phyloP scores from a whole-genome alignment of 129 eudicot species.

The Saussurea involucrata region DNA sequence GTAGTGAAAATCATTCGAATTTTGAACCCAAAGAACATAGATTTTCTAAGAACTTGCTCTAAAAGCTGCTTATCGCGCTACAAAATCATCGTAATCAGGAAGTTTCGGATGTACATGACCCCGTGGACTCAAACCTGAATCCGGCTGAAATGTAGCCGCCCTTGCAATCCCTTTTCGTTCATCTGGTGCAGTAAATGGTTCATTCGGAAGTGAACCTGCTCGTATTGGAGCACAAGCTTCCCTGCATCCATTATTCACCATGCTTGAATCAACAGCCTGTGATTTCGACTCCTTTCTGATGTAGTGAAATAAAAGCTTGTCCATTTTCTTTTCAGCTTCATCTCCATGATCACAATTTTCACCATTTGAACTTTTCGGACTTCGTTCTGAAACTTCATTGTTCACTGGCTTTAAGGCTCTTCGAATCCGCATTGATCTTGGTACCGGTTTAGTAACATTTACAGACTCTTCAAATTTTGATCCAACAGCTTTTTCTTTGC shows the following conservation, averaged over 20 bases:
- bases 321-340: slow-evolving; percentile 42
- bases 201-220: slow-evolving; percentile 43
- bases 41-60: slow-evolving; percentile 32
- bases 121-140: slow-evolving; percentile 12
- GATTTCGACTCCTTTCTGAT: slow-evolving; percentile 36
- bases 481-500: not conserved
- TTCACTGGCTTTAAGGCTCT: slow-evolving; percentile 28
- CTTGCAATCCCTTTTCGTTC: slow-evolving; percentile 36
- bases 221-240: slow-evolving; percentile 22
- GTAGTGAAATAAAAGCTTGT: slow-evolving; percentile 43
- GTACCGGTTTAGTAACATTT: slow-evolving; percentile 21
- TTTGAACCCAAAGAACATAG: too few relatives aligned
- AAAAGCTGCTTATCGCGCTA: slow-evolving; percentile 55
- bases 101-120: slow-evolving; percentile 69
- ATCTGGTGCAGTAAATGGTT: slow-evolving; percentile 21
- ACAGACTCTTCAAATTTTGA: slow-evolving; percentile 7
- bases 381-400: slow-evolving; percentile 22
- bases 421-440: slow-evolving; percentile 63
- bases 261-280: slow-evolving; percentile 7
- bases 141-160: slow-evolving; percentile 39
- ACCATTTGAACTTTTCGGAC: not conserved
- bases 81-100: slow-evolving; percentile 75
- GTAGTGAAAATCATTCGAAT: too few relatives aligned
- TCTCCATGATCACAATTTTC: slow-evolving; percentile 30
- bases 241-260: not conserved